These are phyloP conservation scores for Chaetomium olivaceum DNA, from an alignment of 2,329 filamentous ascomycete genomes.

Conservation along the genomic window DNA sequence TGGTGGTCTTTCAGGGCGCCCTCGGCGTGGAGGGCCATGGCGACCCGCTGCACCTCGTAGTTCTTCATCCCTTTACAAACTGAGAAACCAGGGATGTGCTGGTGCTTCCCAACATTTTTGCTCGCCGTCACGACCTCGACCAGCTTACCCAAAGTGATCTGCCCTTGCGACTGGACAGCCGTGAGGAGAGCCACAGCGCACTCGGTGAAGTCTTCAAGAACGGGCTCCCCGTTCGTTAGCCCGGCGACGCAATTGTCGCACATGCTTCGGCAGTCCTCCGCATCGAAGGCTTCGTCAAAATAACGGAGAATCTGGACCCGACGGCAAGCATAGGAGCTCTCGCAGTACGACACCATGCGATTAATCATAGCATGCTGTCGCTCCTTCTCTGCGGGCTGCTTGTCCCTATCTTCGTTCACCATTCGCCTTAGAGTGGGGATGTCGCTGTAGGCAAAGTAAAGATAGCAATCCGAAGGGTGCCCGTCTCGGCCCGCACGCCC, in stretches of 20 bases:
- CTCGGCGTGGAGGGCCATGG: slow-evolving; percentile 72
- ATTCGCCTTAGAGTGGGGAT: slow-evolving; percentile 72
- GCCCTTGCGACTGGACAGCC: slow-evolving; percentile 63
- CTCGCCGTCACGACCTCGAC: slow-evolving; percentile 77
- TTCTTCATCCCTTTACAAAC: slow-evolving; percentile 69
- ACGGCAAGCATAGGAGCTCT: slow-evolving; percentile 85
- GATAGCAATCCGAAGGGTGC: slow-evolving; percentile 80
- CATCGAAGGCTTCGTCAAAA: slow-evolving; percentile 82
- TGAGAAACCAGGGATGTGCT: slow-evolving; percentile 62
- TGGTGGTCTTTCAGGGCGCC: slow-evolving; percentile 73
- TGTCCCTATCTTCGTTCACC: slow-evolving; percentile 80
- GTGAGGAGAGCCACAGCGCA: slow-evolving; percentile 70
- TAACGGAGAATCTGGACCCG: slow-evolving; percentile 88
- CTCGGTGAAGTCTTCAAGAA: slow-evolving; percentile 73
- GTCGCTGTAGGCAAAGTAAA: slow-evolving; percentile 84
- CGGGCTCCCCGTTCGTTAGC: slow-evolving; percentile 55
- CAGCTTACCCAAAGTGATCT: slow-evolving; percentile 72
- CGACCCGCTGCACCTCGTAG: slow-evolving; percentile 79
- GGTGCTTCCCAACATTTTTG: slow-evolving; percentile 60
- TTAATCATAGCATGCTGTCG: slow-evolving; percentile 83
- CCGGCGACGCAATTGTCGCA: slow-evolving; percentile 90
- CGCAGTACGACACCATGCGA: slow-evolving; percentile 82
- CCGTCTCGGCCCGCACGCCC: slow-evolving; percentile 92
- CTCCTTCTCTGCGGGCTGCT: slow-evolving; percentile 70
- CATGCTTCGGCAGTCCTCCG: slow-evolving; percentile 66